Evolutionary conservation across 768 basidiomycete species (phyloP).

Genomic region (Leccinum longicurvipes): DNA sequence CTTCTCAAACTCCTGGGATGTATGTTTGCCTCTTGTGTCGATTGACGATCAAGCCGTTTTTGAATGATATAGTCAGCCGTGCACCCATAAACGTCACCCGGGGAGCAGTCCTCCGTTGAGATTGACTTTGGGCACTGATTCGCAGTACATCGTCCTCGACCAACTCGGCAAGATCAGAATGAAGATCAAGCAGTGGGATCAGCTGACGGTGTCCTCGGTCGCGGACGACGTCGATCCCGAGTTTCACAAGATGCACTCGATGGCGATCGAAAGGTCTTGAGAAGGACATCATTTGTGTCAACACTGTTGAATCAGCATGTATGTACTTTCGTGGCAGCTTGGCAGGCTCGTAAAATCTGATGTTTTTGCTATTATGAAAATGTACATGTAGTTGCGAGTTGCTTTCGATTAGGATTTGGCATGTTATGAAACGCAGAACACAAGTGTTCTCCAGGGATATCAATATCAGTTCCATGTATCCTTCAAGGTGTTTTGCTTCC

Average conservation of each 20-base stretch:
- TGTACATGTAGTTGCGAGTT: too few species aligned
- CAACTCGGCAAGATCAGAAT: constrained; percentile 18
- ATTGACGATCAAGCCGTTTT: background rate
- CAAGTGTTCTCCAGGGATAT: too few species aligned
- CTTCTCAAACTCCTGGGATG: background rate
- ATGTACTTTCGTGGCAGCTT: too few species aligned
- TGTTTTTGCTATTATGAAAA: too few species aligned
- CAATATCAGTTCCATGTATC: too few species aligned
- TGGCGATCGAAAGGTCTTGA: background rate
- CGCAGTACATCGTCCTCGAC: constrained; percentile 11
- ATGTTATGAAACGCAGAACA: too few species aligned
- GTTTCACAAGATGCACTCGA: constrained; percentile 2
- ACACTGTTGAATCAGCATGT: background rate
- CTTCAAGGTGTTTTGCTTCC: too few species aligned
- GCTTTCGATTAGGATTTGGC: too few species aligned
- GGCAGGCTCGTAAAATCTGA: too few species aligned
- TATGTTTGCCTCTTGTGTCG: background rate
- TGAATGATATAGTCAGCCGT: constrained; percentile 12
- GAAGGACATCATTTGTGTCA: background rate
- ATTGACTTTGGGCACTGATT: constrained; percentile 15
- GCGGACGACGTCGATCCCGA: constrained; percentile 18
- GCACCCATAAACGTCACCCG: constrained; percentile 14
- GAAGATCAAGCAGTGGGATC: constrained; percentile 12
- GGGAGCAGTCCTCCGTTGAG: constrained; percentile 18
- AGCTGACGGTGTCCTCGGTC: constrained; percentile 12